Base-by-base conservation (phyloP, 306 rosid genomes). In the Ammopiptanthus mongolicus region DNA sequence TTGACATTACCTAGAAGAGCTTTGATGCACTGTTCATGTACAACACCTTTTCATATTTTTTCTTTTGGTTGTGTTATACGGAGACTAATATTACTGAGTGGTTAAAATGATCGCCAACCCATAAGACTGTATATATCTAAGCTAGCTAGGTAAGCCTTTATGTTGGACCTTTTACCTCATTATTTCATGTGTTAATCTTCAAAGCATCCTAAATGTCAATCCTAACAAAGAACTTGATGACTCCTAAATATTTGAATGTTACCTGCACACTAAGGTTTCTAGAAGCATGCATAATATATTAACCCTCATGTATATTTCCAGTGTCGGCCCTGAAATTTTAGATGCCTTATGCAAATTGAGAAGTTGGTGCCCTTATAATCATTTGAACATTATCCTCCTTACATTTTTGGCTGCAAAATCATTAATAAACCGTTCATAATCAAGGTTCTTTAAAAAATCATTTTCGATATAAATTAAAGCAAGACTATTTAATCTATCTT, bases 81-180 rank as follows among this genome's bases (percentile, higher is more conserved):
- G 74, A 31, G 73, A 86, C 47, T 47, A 75, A 69, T 73, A 53
- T 86, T 77, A 81, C 76, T 11, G 65, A 81, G 97, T 91, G 83
- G 97, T 90, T 93, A 86, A 91, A 90, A 86, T 64, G 95, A 73
- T 93, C 13, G 87, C 95, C 98, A 86, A 93, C 78, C 91, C 81
- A 18, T 11, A 77, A 62, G 93, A 88, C 91, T 68, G 88, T 46
- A 12, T 34, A 37, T 31, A 31, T 47, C 15, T 28, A 68, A 19
- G 65, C 23, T 11, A 19, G 65, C 23, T 11, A 15, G 22, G 36
- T 46, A 41, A 65, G 59, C 76, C 25, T 76, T 69, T 56, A 28
- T 28, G 68, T 80, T 82, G 75, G 76, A 41, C 42, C 53, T 33
- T 82, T 69, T 78, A 50, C 75, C 57, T 53, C 62, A 12, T 15